These are phyloP conservation scores for Leccinum boreale DNA, from an alignment of 768 basidiomycete species.

Conservation along the genomic window DNA sequence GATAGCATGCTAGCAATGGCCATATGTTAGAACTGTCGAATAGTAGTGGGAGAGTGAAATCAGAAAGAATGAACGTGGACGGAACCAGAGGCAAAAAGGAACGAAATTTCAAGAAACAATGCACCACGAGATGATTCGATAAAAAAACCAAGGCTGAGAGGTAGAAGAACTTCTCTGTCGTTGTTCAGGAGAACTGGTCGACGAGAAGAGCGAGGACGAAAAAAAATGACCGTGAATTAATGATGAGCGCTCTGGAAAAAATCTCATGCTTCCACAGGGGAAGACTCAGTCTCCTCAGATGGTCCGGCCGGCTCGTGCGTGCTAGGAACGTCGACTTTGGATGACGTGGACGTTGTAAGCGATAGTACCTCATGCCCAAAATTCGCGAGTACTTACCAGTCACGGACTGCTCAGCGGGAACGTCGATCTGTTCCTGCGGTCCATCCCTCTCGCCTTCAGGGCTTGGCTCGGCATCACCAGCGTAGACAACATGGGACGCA, in stretches of 20 bases:
- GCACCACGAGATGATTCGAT: background rate
- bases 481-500: background rate
- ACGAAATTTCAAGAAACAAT: background rate
- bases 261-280: constrained; percentile 1
- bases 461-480: background rate
- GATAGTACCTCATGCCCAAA: background rate
- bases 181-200: background rate
- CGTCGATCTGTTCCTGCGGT: background rate
- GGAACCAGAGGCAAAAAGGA: background rate
- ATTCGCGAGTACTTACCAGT: constrained; percentile 11
- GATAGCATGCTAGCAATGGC: constrained; percentile 11
- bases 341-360: constrained; percentile 4
- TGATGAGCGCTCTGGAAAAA: background rate
- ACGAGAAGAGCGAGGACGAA: background rate
- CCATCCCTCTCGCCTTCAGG: background rate
- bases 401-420: background rate
- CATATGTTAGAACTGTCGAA: constrained; percentile 11
- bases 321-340: background rate
- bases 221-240: background rate
- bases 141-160: background rate
- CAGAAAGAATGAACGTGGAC: constrained; percentile 6
- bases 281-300: background rate
- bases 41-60: background rate
- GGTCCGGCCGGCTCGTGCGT: background rate
- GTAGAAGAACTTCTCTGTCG: background rate